Conservation (phyloP, 192 early-diverging fungal species). For the Thoreauomyces humboldtii region DNA sequence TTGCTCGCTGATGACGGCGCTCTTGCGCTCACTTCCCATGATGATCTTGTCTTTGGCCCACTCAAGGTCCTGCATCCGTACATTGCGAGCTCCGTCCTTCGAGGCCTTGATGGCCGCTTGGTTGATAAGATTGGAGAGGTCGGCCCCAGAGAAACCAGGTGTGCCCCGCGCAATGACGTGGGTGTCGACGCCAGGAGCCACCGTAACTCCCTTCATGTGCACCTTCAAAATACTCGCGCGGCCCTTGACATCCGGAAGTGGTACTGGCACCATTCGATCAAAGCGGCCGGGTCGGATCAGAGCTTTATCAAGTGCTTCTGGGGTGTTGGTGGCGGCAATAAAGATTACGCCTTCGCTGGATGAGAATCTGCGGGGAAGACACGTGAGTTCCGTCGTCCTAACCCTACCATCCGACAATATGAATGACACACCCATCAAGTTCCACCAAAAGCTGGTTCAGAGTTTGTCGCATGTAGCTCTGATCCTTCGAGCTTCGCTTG, state of each 20-base stretch:
- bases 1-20: slow-evolving; percentile 86
- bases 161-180: slow-evolving; percentile 90
- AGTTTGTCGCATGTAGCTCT: slow-evolving; percentile 96
- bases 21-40: slow-evolving; percentile 95
- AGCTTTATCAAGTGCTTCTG: slow-evolving; percentile 95
- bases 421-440: slow-evolving; percentile 84
- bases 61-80: slow-evolving; percentile 84
- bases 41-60: slow-evolving; percentile 98
- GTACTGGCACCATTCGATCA: slow-evolving; percentile 90
- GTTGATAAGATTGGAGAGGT: slow-evolving; percentile 95
- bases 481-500: slow-evolving; percentile 89
- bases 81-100: slow-evolving; percentile 69
- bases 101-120: slow-evolving; percentile 95
- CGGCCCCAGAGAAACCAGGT: slow-evolving; percentile 99
- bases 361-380: slow-evolving; percentile 64
- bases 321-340: slow-evolving; percentile 98
- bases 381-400: no score
- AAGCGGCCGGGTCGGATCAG: slow-evolving; percentile 96
- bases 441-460: slow-evolving; percentile 99
- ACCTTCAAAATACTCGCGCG: slow-evolving; percentile 88
- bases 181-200: slow-evolving; percentile 74
- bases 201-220: slow-evolving; percentile 77
- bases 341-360: slow-evolving; percentile 94
- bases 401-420: no score
- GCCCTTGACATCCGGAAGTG: slow-evolving; percentile 95